Conservation (phyloP, 2,329 filamentous ascomycete genomes). For the Trichoderma sp. region DNA sequence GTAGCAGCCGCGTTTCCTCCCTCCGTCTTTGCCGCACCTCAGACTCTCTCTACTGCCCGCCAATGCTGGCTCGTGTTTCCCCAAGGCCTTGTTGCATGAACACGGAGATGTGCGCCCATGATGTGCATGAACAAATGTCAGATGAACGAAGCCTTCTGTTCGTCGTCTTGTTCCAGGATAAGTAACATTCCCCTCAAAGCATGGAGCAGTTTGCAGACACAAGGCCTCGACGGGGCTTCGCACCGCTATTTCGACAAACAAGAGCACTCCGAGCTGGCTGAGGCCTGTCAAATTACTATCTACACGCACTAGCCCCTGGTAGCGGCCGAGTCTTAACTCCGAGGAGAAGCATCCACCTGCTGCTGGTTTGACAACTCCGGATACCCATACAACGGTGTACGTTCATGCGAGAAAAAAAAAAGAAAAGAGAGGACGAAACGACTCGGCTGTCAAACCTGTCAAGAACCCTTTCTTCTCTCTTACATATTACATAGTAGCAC, state of each 20-base stretch:
- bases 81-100: slow-evolving; percentile 4
- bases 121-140: slow-evolving; percentile 11
- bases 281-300: not conserved
- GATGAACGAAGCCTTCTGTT: not conserved
- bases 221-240: not conserved
- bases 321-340: slow-evolving; percentile 14
- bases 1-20: not conserved
- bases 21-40: not conserved
- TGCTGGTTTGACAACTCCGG: not conserved
- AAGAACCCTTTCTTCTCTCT: not conserved
- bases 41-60: not conserved
- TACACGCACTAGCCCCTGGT: not conserved
- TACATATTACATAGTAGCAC: too few relatives aligned
- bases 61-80: not conserved
- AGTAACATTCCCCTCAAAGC: not conserved
- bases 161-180: not conserved
- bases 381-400: not conserved
- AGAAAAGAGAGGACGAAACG: not conserved
- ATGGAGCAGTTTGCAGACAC: not conserved
- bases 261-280: not conserved
- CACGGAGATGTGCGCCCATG: slow-evolving; percentile 11
- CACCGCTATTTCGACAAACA: slow-evolving; percentile 15
- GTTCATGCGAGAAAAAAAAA: not conserved
- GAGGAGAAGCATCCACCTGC: slow-evolving; percentile 5
- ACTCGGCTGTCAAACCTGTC: not conserved